Evolutionary conservation across 2,329 filamentous ascomycete species (phyloP).

Genomic region (Exserohilum rostratum): DNA sequence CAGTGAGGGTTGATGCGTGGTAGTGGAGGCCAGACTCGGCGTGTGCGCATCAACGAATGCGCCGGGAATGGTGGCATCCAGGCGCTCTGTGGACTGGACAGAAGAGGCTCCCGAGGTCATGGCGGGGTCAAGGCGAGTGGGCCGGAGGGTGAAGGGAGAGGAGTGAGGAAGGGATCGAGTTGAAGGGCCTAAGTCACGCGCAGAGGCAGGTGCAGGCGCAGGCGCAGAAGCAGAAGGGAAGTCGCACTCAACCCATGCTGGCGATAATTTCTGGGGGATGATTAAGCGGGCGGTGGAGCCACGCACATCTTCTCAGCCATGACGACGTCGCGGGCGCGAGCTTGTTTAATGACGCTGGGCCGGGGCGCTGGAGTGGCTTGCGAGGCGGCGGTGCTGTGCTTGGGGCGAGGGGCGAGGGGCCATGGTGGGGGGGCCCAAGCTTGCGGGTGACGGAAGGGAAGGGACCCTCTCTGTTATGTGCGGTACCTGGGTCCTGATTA

Average conservation of each 20-base stretch:
- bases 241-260: slow-evolving; percentile 14
- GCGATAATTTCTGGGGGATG: neutral
- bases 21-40: slow-evolving; percentile 31
- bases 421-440: no score
- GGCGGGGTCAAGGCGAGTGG: slow-evolving; percentile 20
- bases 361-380: slow-evolving; percentile 1
- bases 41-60: slow-evolving; percentile 51
- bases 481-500: no score
- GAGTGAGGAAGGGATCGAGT: neutral
- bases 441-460: no score
- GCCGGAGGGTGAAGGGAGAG: neutral
- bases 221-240: neutral
- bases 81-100: slow-evolving; percentile 32
- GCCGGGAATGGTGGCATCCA: slow-evolving; percentile 57
- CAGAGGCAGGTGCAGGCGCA: neutral
- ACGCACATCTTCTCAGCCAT: slow-evolving; percentile 12
- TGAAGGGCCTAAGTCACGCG: neutral
- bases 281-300: slow-evolving; percentile 21
- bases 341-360: slow-evolving; percentile 1
- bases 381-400: slow-evolving; percentile 4
- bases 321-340: slow-evolving; percentile 15
- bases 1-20: slow-evolving; percentile 55
- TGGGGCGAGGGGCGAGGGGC: neutral
- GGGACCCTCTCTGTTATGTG: no score
- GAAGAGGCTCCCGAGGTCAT: slow-evolving; percentile 37